Evolutionary conservation across 345 rosid species (phyloP), one percentile per base, ranked within the genome.

Genomic region (Eutrema heterophyllum): DNA sequence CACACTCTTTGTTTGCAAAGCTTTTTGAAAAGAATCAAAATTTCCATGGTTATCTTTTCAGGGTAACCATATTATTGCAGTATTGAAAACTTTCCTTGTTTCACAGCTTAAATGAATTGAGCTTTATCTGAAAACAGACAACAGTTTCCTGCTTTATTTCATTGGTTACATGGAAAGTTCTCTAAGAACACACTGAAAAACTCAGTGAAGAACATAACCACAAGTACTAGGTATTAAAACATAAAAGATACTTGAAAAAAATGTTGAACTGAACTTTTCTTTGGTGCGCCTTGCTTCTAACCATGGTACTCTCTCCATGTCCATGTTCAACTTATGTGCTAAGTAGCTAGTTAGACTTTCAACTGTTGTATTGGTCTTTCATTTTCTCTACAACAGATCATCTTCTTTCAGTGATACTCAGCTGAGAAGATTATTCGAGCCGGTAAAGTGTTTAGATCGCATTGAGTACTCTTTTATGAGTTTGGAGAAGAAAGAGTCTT

Each of bases 401-500:
- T 57, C 65, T 35, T 55, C 33, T 32, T 27, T 18, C 21, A 18
- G 21, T 18, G 21, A 18, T 18, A 18, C 21, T 18, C 21, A 18
- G 21, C 21, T 18, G 46, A 69, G 82, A 65, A 40, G 78, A 67
- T 65, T 78, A 72, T 78, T 44, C 36, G 77, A 77, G 83, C 52
- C 39, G 80, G 69, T 69, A 84, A 80, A 77, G 78, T 81, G 78
- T 65, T 83, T 84, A 49, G 97, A 93, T 71, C 94, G 83, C 80
- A 62, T 54, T 36, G 96, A 89, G 70, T 88, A 91, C 83, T 94
- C 97, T 78, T 79, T 87, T 66, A 87, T 85, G 29, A 94, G 90
- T 80, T 87, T 88, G 48, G 97, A 91, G 86, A 94, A 94, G 83
- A 85, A 88, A 27, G 98, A 89, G 35, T 86, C 84, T 64, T 84